Evolutionary conservation across 2,329 filamentous ascomycete genomes (phyloP), one percentile per base, ranked within the genome.

Genomic region (Microcyclosporella mali): DNA sequence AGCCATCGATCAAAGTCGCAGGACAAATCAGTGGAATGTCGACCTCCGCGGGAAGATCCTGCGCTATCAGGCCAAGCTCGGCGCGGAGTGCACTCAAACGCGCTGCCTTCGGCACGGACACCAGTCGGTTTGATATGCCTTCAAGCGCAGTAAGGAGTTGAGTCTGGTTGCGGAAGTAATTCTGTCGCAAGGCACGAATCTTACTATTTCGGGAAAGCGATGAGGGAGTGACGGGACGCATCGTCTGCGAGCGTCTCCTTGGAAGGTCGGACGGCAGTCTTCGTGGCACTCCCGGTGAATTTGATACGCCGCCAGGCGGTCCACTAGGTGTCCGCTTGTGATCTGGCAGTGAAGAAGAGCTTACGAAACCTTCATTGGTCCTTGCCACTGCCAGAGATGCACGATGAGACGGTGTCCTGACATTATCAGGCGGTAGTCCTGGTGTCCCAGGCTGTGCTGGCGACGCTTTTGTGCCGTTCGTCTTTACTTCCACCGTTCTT

Each of bases 1-100:
- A 76, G 16, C 86, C 84, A 63, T 86, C 77, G 9, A 84, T 75
- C 37, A 90, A 66, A 0, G 81, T 82, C 1, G 85, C 83, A 12
- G 86, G 85, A 53, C 84, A 89, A 42, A 92, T 85, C 7, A 88
- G 74, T 0, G 86, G 86, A 41, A 92, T 85, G 56, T 92, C 86
- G 12, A 92, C 81, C 64, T 92, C 86, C 3, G 86, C 84, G 0
- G 86, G 86, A 33, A 92, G 68, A 58, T 92, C 86, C 57, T 87
- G 84, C 2, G 82, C 83, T 49, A 92, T 85, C 28, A 92, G 71
- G 11, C 85, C 86, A 47, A 92, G 72, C 65, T 92, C 86, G 2
- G 86, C 87, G 44, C 86, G 77, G 34, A 92, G 69, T 32, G 87
- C 86, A 63, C 86, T 92, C 55, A 92, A 73, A 25, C 86, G 79